Base-by-base conservation (phyloP, 495 filamentous ascomycete genomes). In the Astrothelium subdiscretum region DNA sequence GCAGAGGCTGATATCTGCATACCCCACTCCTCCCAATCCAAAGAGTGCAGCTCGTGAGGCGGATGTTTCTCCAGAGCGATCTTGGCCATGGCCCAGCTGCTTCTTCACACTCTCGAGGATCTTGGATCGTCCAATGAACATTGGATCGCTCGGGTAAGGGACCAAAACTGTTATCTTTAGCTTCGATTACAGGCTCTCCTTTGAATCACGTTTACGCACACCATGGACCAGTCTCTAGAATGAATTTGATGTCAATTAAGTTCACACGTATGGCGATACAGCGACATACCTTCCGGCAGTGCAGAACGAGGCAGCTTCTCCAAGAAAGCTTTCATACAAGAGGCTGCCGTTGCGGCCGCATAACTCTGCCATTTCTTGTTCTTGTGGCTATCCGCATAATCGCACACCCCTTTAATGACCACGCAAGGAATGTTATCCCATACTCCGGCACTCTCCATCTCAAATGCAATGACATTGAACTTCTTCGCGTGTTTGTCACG, bases 1-100 rank as follows among this genome's bases (percentile, higher is more conserved):
- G 0, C 77, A 79, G 6, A 80, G 69, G 0, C 80, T 80, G 32
- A 63, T 62, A 4, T 82, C 59, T 2, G 75, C 52, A 64, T 62
- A 67, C 32, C 0, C 62, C 63, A 26, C 26, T 58, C 15, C 62
- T 26, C 2, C 67, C 31, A 31, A 64, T 68, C 71, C 68, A 77
- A 6, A 71, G 61, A 58, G 54, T 59, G 44, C 59, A 31, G 15
- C 58, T 38, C 11, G 22, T 72, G 70, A 4, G 52, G 31, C 13
- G 35, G 35, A 38, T 8, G 35, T 38, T 15, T 64, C 60, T 13
- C 76, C 60, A n/a, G 65, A 60, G 3, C 6, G 15, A 1, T 64
- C n/a, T 0, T 73, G 72, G 31, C 72, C 71, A 44, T 70, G 62
- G 58, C 76, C 75, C 11, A 63, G 59, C 38, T 48, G 31, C 51